Evolutionary conservation across 2,329 filamentous ascomycete genomes (phyloP).

Genomic region (Aspergillus sp.): DNA sequence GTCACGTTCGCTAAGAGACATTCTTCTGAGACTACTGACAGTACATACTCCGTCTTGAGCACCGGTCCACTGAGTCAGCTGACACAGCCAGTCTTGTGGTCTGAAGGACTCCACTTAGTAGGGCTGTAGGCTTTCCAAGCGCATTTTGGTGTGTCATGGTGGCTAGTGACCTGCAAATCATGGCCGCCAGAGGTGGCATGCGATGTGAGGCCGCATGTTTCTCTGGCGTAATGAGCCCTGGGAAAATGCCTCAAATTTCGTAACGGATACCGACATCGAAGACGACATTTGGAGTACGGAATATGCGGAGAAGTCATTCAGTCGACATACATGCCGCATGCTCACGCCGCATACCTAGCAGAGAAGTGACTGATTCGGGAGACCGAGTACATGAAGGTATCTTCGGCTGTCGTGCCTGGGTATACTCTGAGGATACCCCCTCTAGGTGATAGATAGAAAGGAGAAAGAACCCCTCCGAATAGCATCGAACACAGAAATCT

Average conservation of each 20-base stretch:
- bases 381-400: too few relatives aligned
- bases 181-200: slow-evolving; percentile 11
- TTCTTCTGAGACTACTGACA: too few relatives aligned
- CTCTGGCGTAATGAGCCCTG: slow-evolving; percentile 16
- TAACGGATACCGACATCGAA: slow-evolving; percentile 2
- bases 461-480: background rate
- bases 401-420: background rate
- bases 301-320: background rate
- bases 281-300: slow-evolving; percentile 3
- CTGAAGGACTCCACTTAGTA: slow-evolving; percentile 20
- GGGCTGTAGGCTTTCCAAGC: slow-evolving; percentile 14
- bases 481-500: background rate
- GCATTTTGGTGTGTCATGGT: slow-evolving; percentile 24
- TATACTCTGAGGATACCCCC: background rate
- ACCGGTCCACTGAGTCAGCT: slow-evolving; percentile 13
- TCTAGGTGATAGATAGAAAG: background rate
- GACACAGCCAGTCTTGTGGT: slow-evolving; percentile 14
- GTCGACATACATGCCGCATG: too few relatives aligned
- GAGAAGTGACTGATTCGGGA: too few relatives aligned
- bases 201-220: slow-evolving; percentile 13
- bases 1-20: too few relatives aligned
- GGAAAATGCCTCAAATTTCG: slow-evolving; percentile 21
- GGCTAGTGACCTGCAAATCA: slow-evolving; percentile 22
- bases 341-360: too few relatives aligned
- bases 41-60: too few relatives aligned